Conservation (phyloP, 2,329 filamentous ascomycete species). For the Pestalotiopsis sp. region DNA sequence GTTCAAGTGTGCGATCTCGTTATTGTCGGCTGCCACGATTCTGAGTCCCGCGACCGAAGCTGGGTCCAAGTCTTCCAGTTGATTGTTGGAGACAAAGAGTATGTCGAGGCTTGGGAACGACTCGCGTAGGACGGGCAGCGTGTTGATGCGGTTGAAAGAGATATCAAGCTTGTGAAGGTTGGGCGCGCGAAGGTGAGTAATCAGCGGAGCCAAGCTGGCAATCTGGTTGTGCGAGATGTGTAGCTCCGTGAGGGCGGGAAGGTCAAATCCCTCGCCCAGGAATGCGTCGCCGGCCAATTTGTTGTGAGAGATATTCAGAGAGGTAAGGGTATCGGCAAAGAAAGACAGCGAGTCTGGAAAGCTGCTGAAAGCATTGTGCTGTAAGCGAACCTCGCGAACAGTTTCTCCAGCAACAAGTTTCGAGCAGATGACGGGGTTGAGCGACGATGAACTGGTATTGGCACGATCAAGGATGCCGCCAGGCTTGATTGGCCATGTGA, state of each 20-base stretch:
- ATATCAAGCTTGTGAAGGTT: conserved; percentile 77
- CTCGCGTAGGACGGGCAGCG: conserved; percentile 67
- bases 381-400: conserved; percentile 65
- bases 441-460: conserved; percentile 62
- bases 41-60: conserved; percentile 75
- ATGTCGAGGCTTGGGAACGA: conserved; percentile 72
- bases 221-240: conserved; percentile 77
- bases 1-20: conserved; percentile 81
- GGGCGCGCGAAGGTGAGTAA: conserved; percentile 71
- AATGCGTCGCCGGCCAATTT: conserved; percentile 67
- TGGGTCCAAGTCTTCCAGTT: conserved; percentile 72
- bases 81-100: conserved; percentile 79
- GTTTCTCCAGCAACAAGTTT: conserved; percentile 55
- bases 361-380: conserved; percentile 73
- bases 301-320: conserved; percentile 77
- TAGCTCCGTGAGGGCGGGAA: conserved; percentile 77
- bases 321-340: conserved; percentile 71
- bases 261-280: conserved; percentile 65
- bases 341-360: conserved; percentile 74
- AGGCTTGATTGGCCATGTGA: conserved; percentile 57
- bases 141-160: conserved; percentile 78
- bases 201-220: conserved; percentile 68
- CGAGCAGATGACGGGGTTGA: conserved; percentile 61
- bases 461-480: conserved; percentile 73
- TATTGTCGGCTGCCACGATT: conserved; percentile 79